phyloP scores from a whole-genome alignment of 2,329 filamentous ascomycete genomes.

The Cercospora canescens region DNA sequence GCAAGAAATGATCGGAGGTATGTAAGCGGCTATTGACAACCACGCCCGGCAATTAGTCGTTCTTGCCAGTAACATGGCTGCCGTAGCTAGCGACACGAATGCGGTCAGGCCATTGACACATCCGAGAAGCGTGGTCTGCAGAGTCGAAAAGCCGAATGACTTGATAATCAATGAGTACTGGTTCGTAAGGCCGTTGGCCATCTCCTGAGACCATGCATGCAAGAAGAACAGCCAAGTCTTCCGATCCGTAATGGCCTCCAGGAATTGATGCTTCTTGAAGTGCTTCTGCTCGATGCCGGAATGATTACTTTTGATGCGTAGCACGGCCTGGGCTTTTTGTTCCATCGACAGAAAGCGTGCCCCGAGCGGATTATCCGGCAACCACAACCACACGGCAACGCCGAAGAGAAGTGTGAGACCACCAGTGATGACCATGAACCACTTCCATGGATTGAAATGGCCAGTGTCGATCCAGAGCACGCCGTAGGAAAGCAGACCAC shows the following conservation, averaged over 20 bases:
- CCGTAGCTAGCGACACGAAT: slow-evolving; percentile 28
- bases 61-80: slow-evolving; percentile 34
- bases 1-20: slow-evolving; percentile 40
- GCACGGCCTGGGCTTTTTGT: slow-evolving; percentile 37
- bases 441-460: slow-evolving; percentile 20
- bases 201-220: slow-evolving; percentile 41
- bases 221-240: slow-evolving; percentile 41
- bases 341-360: slow-evolving; percentile 37
- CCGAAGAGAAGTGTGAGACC: slow-evolving; percentile 20
- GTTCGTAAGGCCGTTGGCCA: slow-evolving; percentile 43
- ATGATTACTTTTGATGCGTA: slow-evolving; percentile 39
- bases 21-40: slow-evolving; percentile 36
- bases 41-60: slow-evolving; percentile 34
- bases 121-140: slow-evolving; percentile 38
- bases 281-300: slow-evolving; percentile 41
- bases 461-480: slow-evolving; percentile 23
- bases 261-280: slow-evolving; percentile 38
- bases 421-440: slow-evolving; percentile 24
- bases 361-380: slow-evolving; percentile 37
- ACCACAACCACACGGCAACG: slow-evolving; percentile 32
- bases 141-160: slow-evolving; percentile 45
- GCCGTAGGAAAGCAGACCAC: slow-evolving; percentile 20
- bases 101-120: slow-evolving; percentile 21
- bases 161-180: slow-evolving; percentile 49
- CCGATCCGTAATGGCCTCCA: slow-evolving; percentile 36